Conservation (phyloP, 2,329 filamentous ascomycete species). For the Neurospora crassa region DNA sequence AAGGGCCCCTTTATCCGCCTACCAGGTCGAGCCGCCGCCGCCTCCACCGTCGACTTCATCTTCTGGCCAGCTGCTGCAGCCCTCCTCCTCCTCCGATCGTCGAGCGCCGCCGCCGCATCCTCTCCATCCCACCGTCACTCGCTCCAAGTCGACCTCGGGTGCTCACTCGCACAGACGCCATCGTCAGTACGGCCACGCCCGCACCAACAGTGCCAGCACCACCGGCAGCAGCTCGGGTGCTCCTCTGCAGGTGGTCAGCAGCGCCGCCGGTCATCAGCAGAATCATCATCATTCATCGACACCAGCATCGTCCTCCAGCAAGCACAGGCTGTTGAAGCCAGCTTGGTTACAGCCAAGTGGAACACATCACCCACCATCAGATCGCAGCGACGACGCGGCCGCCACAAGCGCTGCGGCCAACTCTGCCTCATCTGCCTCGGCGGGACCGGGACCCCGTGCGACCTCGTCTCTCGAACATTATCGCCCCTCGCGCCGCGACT, state of each 20-base stretch:
- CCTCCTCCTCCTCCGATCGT: background rate
- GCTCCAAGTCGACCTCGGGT: conserved; percentile 20
- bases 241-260: background rate
- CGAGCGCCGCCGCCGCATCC: background rate
- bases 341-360: background rate
- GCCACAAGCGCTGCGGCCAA: no score
- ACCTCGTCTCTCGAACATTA: background rate
- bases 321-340: conserved; percentile 1
- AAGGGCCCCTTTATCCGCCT: conserved; percentile 19
- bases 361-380: background rate
- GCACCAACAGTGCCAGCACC: conserved; percentile 24
- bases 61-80: background rate
- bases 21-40: conserved; percentile 17
- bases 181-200: conserved; percentile 20
- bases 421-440: background rate
- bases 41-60: conserved; percentile 7
- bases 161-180: conserved; percentile 12
- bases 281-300: background rate
- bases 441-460: background rate
- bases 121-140: conserved; percentile 9
- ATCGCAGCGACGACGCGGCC: background rate
- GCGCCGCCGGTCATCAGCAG: background rate
- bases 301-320: background rate
- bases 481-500: background rate
- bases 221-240: conserved; percentile 17